Evolutionary conservation across 1,139 yeast species (phyloP), one percentile per base, ranked within the genome.

Genomic region (Yamadazyma triangularis): DNA sequence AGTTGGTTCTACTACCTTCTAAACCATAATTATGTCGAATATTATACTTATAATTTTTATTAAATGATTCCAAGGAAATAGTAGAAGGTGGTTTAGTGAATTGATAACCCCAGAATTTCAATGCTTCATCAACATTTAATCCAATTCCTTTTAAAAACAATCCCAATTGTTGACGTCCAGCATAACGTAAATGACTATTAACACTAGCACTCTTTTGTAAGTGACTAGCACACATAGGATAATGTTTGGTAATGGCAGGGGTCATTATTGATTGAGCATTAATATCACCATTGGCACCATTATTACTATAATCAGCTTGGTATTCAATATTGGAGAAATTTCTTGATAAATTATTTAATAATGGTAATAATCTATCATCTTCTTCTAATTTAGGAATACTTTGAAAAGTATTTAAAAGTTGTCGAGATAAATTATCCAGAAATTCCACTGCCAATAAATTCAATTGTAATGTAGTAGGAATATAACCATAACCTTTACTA

Each of bases 111-210:
- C 97, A 91, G 55, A 87, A 89, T 46, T 74, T 75, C 38, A 91
- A 56, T 0, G 96, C 91, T 51, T 93, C 97, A 39, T 88, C 96
- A 7, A 86, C 81, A 31, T 73, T 73, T 34, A 91, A 65, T 0
- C 98, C 98, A 43, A 87, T 80, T 18, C 95, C 95, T 56, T 88
- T 89, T 34, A 91, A 63, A 56, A 91, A 91, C 22, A 87, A 60
- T 4, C 89, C 79, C 33, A 88, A 70, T 56, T 91, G 96, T 46
- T 80, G 86, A 55, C 99, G 80, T 2, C 88, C 96, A 18, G 67
- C 69, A 56, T 84, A 85, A 48, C 81, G 77, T 49, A 93, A 73
- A 58, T 91, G 97, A 29, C 82, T 79, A 32, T 73, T 70, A 11
- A 65, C 52, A 30, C 66, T 59, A 33, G 89, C 56, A 14, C 77